These are phyloP conservation scores for Penicillium parvum DNA, from an alignment of 495 filamentous ascomycete genomes.

Conservation along the genomic window DNA sequence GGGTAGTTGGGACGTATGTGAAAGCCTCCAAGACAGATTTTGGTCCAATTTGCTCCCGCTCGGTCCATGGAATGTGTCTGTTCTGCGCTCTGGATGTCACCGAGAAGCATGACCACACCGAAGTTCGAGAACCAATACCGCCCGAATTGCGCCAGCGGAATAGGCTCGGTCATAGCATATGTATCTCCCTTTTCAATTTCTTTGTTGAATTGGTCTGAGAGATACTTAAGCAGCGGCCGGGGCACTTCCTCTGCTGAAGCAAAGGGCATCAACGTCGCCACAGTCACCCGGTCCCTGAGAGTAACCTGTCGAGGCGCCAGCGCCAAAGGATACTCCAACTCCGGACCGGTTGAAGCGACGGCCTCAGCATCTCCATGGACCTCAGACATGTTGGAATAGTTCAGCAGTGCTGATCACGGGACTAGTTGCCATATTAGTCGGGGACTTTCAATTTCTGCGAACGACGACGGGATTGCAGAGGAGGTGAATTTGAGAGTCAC, in stretches of 20 bases:
- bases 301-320: conserved; percentile 81
- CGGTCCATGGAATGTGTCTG: conserved; percentile 53
- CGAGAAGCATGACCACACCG: conserved; percentile 87
- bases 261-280: conserved; percentile 88
- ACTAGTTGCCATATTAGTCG: conserved; percentile 41
- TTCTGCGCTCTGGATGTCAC: conserved; percentile 64
- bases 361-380: conserved; percentile 74
- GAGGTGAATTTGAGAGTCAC: conserved; percentile 2
- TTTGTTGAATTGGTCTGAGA: conserved; percentile 81
- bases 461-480: not conserved
- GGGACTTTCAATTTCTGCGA: not conserved
- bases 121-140: conserved; percentile 97
- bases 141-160: conserved; percentile 71
- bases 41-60: conserved; percentile 69
- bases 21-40: conserved; percentile 86
- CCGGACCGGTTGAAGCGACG: conserved; percentile 41
- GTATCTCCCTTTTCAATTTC: conserved; percentile 97
- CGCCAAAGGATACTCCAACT: conserved; percentile 57
- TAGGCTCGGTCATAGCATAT: conserved; percentile 83
- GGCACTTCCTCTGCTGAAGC: conserved; percentile 71
- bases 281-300: conserved; percentile 81
- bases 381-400: conserved; percentile 64
- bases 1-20: conserved; percentile 98
- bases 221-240: conserved; percentile 67
- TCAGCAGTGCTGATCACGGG: conserved; percentile 31